These are phyloP conservation scores for Cryphonectria naterciae DNA, from an alignment of 2,329 filamentous ascomycete genomes.

Conservation along the genomic window DNA sequence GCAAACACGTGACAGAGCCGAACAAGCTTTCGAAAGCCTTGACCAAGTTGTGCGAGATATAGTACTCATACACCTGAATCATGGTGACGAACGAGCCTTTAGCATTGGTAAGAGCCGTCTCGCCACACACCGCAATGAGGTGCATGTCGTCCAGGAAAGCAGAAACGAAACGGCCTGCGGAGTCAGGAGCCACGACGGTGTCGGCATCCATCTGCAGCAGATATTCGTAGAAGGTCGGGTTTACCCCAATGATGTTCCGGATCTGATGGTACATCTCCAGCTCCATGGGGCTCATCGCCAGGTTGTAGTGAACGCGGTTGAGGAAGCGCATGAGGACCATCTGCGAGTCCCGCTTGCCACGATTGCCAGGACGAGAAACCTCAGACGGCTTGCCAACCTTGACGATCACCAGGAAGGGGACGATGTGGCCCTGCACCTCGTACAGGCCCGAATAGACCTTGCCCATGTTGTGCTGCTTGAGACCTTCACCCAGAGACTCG, in stretches of 20 bases:
- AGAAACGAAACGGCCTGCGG: constrained; percentile 88
- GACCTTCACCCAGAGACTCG: constrained; percentile 91
- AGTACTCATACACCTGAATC: constrained; percentile 99
- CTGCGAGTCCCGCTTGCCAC: constrained; percentile 98
- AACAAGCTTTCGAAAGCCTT: constrained; percentile 98
- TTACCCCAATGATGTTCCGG: constrained; percentile 97
- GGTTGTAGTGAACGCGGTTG: constrained; percentile 97
- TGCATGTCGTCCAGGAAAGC: constrained; percentile 90
- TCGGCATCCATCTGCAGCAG: constrained; percentile 96
- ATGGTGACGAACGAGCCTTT: constrained; percentile 95
- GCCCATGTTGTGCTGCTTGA: constrained; percentile 99
- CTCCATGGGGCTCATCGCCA: constrained; percentile 93
- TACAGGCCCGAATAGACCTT: constrained; percentile 98
- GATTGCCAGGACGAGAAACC: constrained; percentile 91
- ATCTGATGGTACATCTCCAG: constrained; percentile 99
- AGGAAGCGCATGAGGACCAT: constrained; percentile 99
- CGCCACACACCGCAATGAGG: constrained; percentile 92
- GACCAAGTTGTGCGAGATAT: constrained; percentile 94
- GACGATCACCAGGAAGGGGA: constrained; percentile 94
- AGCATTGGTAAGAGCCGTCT: constrained; percentile 90
- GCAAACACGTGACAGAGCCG: constrained; percentile 94
- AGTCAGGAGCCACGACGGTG: constrained; percentile 88
- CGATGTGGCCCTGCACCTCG: constrained; percentile 96
- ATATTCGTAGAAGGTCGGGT: constrained; percentile 98
- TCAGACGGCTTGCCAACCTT: constrained; percentile 98